Evolutionary conservation across 495 filamentous ascomycete genomes (phyloP), one percentile per base, ranked within the genome.

Genomic region (Entonaema liquescens): DNA sequence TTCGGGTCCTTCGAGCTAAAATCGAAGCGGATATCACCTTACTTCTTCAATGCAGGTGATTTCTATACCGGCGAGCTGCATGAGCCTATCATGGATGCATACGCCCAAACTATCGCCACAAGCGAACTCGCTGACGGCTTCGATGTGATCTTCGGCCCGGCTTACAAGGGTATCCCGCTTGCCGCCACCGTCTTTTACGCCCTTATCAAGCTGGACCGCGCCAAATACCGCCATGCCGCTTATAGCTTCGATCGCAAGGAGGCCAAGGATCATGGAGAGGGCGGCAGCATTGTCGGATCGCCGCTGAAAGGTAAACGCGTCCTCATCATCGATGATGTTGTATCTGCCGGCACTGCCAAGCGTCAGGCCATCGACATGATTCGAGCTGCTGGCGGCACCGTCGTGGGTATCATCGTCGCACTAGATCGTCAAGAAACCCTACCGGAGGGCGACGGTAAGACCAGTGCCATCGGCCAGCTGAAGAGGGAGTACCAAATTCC

Each of bases 201-300:
- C 72, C 85, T 98, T 2, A 85, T 85, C 60, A 83, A 87, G 67
- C 80, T 93, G 5, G 89, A 92, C 68, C 77, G 80, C 7, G 72
- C 72, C 31, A 81, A 77, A 47, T 93, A 85, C 70, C 82, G 79
- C 12, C 68, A 81, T n/a, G 82, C 89, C 47, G 90, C 87, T 75
- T 98, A 97, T 81, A 89, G 87, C 29, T 98, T 95, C 85, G 94
- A 98, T 83, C 89, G 95, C 73, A 99, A 98, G 79, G 95, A 99
- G 78, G 89, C 88, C 68, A 98, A 98, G 83, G 89, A 90, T 72
- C 95, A 98, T 80, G 95, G 95, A 35, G 95, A 99, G 79, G 93
- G 93, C 44, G 95, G 95, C 25, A 90, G 85, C 76, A 94, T 98
- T 62, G 94, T 98, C 19, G 95, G 95, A 6, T 92, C 92, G 21